Evolutionary conservation across 169 alveolate species (phyloP).

Genomic region (Toxoplasma gondii): DNA sequence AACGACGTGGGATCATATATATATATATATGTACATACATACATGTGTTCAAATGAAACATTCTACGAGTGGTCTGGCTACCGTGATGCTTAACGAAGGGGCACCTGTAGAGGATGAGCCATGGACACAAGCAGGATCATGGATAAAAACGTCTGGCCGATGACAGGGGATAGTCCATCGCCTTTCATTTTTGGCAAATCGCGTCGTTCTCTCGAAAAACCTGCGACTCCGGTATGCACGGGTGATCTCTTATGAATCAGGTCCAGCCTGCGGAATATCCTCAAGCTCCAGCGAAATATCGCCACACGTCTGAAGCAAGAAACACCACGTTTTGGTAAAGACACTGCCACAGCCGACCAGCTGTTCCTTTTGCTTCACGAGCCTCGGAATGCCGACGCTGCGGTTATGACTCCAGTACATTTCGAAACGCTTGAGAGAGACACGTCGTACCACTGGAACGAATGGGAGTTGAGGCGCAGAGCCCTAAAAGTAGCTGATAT

Average conservation of each 20-base stretch:
- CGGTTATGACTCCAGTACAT: constrained; percentile 27
- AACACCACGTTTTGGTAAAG: neutral
- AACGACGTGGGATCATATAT: too few species aligned
- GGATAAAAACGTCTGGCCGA: too few species aligned
- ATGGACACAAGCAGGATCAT: too few species aligned
- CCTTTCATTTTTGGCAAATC: too few species aligned
- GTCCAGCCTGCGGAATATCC: constrained; percentile 9
- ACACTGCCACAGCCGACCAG: neutral
- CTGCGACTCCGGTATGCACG: neutral
- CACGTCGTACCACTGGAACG: constrained; percentile 25
- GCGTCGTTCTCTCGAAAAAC: too few species aligned
- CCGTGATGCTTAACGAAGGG: too few species aligned
- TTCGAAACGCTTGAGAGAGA: constrained; percentile 7
- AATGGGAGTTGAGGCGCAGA: constrained; percentile 11
- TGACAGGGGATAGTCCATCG: too few species aligned
- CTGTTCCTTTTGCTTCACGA: neutral
- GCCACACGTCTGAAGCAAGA: neutral
- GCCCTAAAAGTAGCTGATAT: constrained; percentile 1
- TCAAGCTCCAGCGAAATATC: constrained; percentile 15
- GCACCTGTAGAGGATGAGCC: too few species aligned
- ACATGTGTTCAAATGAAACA: too few species aligned
- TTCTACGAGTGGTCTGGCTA: too few species aligned
- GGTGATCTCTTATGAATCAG: neutral
- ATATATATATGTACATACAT: too few species aligned
- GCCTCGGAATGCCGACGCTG: neutral